phyloP scores from a whole-genome alignment of 257 asterid species.

The Solanum medicagineum region DNA sequence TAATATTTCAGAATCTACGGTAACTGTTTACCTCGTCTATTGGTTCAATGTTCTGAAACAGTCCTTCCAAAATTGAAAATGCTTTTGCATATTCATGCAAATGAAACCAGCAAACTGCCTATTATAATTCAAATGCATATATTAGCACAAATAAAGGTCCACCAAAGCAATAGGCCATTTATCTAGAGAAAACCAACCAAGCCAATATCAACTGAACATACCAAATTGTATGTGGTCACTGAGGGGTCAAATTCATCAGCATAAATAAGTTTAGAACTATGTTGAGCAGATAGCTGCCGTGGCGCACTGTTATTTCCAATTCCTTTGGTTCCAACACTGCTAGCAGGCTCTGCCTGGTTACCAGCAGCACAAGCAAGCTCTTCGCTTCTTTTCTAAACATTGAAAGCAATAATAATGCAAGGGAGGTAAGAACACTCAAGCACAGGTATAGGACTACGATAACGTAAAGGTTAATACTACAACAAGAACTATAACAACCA shows the following conservation, averaged over 20 bases:
- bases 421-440: neutral
- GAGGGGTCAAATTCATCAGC: slow-evolving; percentile 48
- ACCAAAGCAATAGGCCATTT: neutral
- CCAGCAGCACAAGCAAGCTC: slow-evolving; percentile 42
- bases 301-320: slow-evolving; percentile 21
- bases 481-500: neutral
- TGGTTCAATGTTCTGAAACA: slow-evolving; percentile 79
- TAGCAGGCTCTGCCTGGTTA: slow-evolving; percentile 37
- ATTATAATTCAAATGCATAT: slow-evolving; percentile 7
- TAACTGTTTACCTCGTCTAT: slow-evolving; percentile 61
- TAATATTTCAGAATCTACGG: neutral
- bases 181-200: neutral
- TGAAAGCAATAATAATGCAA: neutral
- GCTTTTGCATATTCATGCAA: slow-evolving; percentile 78
- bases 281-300: slow-evolving; percentile 18
- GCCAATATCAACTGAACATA: slow-evolving; percentile 20
- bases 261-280: slow-evolving; percentile 32
- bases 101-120: slow-evolving; percentile 91
- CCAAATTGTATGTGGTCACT: slow-evolving; percentile 53
- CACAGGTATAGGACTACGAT: neutral
- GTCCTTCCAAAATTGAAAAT: slow-evolving; percentile 51
- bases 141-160: neutral
- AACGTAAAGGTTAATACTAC: neutral
- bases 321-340: slow-evolving; percentile 39
- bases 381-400: slow-evolving; percentile 49